Evolutionary conservation across 371 early-diverging fungal genomes (phyloP).

Genomic region (Syncephalastrum monosporum): DNA sequence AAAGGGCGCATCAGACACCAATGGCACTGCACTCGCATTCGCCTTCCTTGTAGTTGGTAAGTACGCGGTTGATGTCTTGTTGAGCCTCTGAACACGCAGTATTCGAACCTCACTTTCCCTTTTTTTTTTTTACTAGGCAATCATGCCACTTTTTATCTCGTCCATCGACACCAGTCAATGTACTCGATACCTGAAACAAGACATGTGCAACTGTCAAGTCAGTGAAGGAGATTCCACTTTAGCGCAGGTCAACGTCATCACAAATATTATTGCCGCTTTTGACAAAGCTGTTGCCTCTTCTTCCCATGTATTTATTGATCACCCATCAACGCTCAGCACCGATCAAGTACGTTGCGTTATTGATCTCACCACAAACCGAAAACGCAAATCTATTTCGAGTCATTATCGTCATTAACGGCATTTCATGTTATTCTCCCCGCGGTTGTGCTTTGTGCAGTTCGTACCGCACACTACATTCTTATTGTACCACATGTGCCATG

Average conservation of each 20-base stretch:
- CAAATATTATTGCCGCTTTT: slow-evolving; percentile 1
- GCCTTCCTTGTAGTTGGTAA: slow-evolving; percentile 5
- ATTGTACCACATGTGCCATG: too few relatives aligned
- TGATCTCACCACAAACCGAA: neutral
- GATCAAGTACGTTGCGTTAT: neutral
- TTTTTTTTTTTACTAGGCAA: neutral
- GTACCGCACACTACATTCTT: too few relatives aligned
- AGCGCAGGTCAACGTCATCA: neutral
- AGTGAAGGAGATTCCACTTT: neutral
- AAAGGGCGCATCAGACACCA: neutral
- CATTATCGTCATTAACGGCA: too few relatives aligned
- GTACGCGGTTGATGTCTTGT: neutral
- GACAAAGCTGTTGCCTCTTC: slow-evolving; percentile 1
- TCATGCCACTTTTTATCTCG: slow-evolving; percentile 1
- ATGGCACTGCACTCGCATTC: neutral
- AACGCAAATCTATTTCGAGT: neutral
- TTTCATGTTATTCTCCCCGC: too few relatives aligned
- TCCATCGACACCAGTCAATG: neutral
- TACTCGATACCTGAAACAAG: neutral
- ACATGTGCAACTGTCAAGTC: neutral
- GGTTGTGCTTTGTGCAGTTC: too few relatives aligned
- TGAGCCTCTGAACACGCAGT: neutral
- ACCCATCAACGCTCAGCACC: neutral
- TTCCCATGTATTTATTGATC: neutral
- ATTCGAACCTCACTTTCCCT: neutral